Conservation (phyloP, 352 stramenopile genomes). For the Globisporangium alternatum region DNA sequence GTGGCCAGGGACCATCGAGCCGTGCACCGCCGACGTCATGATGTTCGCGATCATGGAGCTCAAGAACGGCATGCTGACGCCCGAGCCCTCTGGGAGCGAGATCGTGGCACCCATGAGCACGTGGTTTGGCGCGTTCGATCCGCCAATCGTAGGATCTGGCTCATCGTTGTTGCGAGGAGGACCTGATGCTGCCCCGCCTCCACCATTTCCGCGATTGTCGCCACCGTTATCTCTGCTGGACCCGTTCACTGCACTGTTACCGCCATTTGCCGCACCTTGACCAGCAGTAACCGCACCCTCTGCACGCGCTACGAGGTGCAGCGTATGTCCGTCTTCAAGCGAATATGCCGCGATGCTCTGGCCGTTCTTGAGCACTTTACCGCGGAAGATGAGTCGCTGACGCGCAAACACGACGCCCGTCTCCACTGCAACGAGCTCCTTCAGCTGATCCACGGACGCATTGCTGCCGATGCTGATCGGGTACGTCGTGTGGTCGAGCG, state of each 20-base stretch:
- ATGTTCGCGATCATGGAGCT: constrained; percentile 83
- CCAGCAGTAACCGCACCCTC: constrained; percentile 14
- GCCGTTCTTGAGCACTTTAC: constrained; percentile 87
- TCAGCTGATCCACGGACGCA: constrained; percentile 75
- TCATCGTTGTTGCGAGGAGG: constrained; percentile 61
- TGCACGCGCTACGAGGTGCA: constrained; percentile 75
- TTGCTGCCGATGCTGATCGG: constrained; percentile 56
- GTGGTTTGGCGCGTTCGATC: constrained; percentile 22
- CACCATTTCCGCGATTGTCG: background rate
- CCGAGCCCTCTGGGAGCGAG: constrained; percentile 52
- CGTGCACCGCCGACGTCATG: constrained; percentile 46
- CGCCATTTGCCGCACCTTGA: background rate
- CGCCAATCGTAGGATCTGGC: constrained; percentile 49
- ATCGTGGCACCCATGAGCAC: constrained; percentile 81
- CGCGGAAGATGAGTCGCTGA: constrained; percentile 84
- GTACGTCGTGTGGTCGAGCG: constrained; percentile 81
- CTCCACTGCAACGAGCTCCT: constrained; percentile 58
- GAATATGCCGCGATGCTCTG: constrained; percentile 68
- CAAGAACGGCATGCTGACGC: constrained; percentile 79
- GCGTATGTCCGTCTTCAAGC: constrained; percentile 77
- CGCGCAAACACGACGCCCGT: constrained; percentile 72
- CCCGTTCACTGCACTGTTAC: constrained; percentile 1
- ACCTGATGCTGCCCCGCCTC: background rate
- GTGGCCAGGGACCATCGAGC: constrained; percentile 21
- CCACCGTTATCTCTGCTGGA: background rate